phyloP scores from a whole-genome alignment of 257 asterid genomes.

The Agastache rugosa region DNA sequence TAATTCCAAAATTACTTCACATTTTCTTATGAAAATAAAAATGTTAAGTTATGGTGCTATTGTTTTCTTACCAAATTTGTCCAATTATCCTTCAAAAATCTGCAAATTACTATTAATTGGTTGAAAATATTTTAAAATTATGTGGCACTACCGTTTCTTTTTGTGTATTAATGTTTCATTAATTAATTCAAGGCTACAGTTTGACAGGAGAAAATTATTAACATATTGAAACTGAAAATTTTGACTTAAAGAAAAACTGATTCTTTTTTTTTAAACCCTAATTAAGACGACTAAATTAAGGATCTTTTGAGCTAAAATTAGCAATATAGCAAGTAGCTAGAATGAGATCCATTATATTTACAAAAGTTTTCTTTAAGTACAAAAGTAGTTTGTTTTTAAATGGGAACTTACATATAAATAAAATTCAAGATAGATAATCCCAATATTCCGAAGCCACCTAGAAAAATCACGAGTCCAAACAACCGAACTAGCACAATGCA shows the following conservation, averaged over 20 bases:
- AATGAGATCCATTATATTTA: background rate
- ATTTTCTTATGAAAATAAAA: too few species aligned
- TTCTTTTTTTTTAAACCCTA: too few species aligned
- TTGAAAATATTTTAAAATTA: background rate
- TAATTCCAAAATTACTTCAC: background rate
- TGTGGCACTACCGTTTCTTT: background rate
- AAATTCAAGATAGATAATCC: too few species aligned
- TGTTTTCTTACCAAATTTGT: too few species aligned
- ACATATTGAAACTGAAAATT: background rate
- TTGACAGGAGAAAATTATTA: background rate
- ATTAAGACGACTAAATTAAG: background rate
- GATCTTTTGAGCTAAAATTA: background rate
- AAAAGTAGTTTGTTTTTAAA: too few species aligned
- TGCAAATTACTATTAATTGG: background rate
- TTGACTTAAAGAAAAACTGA: background rate
- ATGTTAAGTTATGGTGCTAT: background rate
- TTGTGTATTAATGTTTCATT: background rate
- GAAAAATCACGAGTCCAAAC: too few species aligned
- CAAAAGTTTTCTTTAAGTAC: too few species aligned
- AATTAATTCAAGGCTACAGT: background rate
- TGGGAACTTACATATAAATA: too few species aligned
- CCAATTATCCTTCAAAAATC: background rate
- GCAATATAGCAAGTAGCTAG: background rate
- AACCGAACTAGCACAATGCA: too few species aligned
- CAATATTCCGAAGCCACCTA: too few species aligned